Evolutionary conservation across 257 asterid genomes (phyloP), one percentile per base, ranked within the genome.

Genomic region (Prunella vulgaris): DNA sequence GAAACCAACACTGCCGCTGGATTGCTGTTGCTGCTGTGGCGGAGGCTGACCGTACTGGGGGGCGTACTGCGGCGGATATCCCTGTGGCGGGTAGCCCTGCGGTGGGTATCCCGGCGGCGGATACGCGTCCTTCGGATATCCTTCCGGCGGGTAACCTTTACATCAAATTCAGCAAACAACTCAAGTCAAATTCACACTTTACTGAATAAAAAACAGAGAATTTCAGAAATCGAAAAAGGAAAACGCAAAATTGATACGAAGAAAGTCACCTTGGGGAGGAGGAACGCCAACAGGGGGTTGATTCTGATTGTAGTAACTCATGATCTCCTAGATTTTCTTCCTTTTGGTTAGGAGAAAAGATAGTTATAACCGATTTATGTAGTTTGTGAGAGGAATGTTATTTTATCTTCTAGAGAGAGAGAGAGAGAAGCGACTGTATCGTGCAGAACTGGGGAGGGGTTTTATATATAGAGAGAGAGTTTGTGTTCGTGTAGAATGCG

Each of bases 291-390:
- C 92, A 13, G 92, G 90, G 57, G 88, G 83, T 12, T 84, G 87
- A 64, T 78, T 79, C 63, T 84, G 92, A 75, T 85, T 82, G 86
- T 88, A 88, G 69, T 88, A 88, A 79, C 92, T 86, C 95, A 88
- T 88, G 60, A 59, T 82, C 54, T 60, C 17, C 7, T 40, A 20
- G 68, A 58, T 21, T 51, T 66, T 35, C 62, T 32, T 32, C 37
- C 37, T 32, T 32, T 6, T 1, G 7, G 6, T 65, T 5, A 8
- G 59, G 65, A 54, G 18, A 18, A 10, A 33, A 52, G 73, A 10
- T 14, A 58, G 27, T 20, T 13, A 25, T 27, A 38, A 24, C 32
- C 27, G 73, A 24, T 13, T 40, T 1, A 32, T 53, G 68, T 14
- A 32, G 17, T 0, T 44, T 52, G 40, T 9, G 28, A 4, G 30